These are phyloP conservation scores for Arthroderma sp. DNA, from an alignment of 2,329 filamentous ascomycete species.

Conservation along the genomic window DNA sequence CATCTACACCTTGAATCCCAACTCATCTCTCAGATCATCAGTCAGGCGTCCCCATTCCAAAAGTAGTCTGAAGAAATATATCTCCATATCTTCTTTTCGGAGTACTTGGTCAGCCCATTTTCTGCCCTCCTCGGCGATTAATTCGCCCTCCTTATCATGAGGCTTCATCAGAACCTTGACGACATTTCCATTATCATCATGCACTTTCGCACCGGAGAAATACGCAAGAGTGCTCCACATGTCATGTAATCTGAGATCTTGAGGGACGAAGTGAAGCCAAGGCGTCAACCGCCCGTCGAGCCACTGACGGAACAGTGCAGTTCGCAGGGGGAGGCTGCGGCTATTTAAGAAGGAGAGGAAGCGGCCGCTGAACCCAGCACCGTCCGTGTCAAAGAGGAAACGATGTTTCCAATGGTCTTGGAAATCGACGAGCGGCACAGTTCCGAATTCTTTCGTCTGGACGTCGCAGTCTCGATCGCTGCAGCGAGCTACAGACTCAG, in stretches of 20 bases:
- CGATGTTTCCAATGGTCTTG: conserved; percentile 50
- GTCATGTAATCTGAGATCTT: conserved; percentile 60
- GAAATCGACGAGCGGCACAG: conserved; percentile 36
- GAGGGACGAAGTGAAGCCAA: conserved; percentile 70
- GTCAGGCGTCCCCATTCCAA: conserved; percentile 63
- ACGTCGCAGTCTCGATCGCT: conserved; percentile 39
- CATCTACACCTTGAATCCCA: conserved; percentile 26
- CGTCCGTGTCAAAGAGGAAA: conserved; percentile 61
- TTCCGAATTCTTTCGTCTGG: conserved; percentile 40
- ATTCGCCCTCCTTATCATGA: conserved; percentile 42
- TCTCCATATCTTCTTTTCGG: conserved; percentile 61
- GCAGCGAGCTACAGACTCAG: conserved; percentile 44
- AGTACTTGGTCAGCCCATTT: conserved; percentile 52
- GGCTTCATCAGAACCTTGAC: conserved; percentile 42
- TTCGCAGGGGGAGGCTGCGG: conserved; percentile 54
- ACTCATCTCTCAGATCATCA: conserved; percentile 43
- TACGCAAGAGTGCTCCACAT: conserved; percentile 63
- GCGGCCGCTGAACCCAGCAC: conserved; percentile 51
- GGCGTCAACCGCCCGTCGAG: conserved; percentile 59
- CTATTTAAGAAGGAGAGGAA: conserved; percentile 55
- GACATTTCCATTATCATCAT: conserved; percentile 28
- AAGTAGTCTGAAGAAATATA: conserved; percentile 65
- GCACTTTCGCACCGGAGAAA: conserved; percentile 47
- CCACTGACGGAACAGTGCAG: conserved; percentile 64
- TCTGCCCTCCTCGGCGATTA: conserved; percentile 53